These are phyloP conservation scores for Ophiostoma fasciatum DNA, from an alignment of 2,329 filamentous ascomycete genomes.

Conservation along the genomic window DNA sequence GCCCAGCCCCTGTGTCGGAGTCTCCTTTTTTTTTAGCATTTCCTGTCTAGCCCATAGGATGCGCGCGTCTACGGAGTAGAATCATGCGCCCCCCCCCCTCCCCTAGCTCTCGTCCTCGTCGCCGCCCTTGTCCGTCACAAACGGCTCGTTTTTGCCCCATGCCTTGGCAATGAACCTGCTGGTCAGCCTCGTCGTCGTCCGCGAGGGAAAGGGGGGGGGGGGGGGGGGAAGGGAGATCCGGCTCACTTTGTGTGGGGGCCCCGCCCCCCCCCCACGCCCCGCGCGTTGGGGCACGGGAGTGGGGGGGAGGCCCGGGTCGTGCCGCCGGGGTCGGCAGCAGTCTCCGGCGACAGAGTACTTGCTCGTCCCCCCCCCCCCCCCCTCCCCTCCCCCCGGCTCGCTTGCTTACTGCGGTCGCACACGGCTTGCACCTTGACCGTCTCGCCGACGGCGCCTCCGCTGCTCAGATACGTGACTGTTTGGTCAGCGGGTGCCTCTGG, in stretches of 20 bases:
- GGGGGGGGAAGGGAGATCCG: background rate
- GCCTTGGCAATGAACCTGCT: constrained; percentile 16
- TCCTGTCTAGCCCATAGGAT: too few relatives aligned
- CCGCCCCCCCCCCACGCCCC: constrained; percentile 44
- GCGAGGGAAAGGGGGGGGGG: background rate
- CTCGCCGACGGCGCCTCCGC: constrained; percentile 42
- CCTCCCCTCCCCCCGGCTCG: too few relatives aligned
- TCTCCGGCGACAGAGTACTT: constrained; percentile 49
- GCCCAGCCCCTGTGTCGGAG: too few relatives aligned
- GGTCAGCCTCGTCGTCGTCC: too few relatives aligned
- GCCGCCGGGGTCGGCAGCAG: constrained; percentile 22
- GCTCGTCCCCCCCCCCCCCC: constrained; percentile 41
- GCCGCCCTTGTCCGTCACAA: constrained; percentile 8
- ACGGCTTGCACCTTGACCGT: constrained; percentile 38
- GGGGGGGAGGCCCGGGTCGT: constrained; percentile 48
- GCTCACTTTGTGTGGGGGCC: constrained; percentile 54
- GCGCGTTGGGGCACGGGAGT: constrained; percentile 41
- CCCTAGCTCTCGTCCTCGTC: constrained; percentile 12
- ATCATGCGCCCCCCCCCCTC: too few relatives aligned
- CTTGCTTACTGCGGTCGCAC: constrained; percentile 49
- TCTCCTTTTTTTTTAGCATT: too few relatives aligned
- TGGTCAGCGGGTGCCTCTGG: constrained; percentile 5
- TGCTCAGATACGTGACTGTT: constrained; percentile 46
- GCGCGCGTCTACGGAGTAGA: too few relatives aligned
- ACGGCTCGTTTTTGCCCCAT: constrained; percentile 13